phyloP scores from a whole-genome alignment of 140 eudicot species.

The Bidens hawaiensis region DNA sequence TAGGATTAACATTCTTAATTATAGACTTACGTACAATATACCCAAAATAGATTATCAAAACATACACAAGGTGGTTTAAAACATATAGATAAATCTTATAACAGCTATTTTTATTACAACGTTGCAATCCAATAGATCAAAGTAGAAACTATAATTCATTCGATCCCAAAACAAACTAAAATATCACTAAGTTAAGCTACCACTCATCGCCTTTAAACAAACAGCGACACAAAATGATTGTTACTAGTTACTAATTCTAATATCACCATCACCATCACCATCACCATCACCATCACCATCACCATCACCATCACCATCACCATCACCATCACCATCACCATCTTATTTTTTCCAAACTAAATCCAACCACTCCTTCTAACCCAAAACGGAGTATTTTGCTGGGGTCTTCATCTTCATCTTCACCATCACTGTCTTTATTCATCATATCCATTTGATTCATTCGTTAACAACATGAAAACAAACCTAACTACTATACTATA shows the following conservation, averaged over 20 bases:
- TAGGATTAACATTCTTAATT: no score
- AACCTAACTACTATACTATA: background rate
- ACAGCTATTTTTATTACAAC: no score
- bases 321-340: background rate
- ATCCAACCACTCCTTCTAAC: conserved; percentile 14
- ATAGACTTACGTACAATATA: no score
- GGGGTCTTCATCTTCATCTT: background rate
- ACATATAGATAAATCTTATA: no score
- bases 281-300: no score
- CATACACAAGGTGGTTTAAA: no score
- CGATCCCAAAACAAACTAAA: background rate
- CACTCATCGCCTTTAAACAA: background rate
- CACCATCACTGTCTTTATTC: conserved; percentile 7
- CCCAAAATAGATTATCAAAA: no score
- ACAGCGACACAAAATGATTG: no score
- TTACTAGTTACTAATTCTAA: conserved; percentile 4
- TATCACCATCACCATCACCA: no score
- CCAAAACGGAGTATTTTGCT: conserved; percentile 34
- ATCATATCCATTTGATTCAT: conserved; percentile 3
- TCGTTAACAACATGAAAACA: conserved; percentile 16
- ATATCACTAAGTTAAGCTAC: background rate
- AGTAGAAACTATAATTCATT: no score
- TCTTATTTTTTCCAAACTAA: conserved; percentile 13
- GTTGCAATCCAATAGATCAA: no score
- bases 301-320: no score